These are phyloP conservation scores for Antarctomyces pellizariae DNA, from an alignment of 495 filamentous ascomycete genomes.

Conservation along the genomic window DNA sequence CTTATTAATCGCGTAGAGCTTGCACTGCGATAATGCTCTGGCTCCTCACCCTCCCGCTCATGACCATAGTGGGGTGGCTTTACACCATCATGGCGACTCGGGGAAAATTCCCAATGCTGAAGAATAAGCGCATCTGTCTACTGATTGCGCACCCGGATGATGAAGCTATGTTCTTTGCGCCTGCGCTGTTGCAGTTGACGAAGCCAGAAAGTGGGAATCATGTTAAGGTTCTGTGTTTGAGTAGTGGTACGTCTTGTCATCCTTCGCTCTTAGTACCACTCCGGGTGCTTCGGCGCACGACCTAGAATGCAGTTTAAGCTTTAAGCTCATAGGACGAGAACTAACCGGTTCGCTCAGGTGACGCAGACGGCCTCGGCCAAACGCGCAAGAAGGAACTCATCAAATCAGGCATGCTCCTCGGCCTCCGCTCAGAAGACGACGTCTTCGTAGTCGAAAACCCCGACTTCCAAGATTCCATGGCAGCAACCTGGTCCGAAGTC, in stretches of 20 bases:
- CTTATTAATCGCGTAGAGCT: no score
- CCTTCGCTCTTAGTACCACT: no score
- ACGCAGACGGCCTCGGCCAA: conserved; percentile 71
- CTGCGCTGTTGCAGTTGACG: conserved; percentile 60
- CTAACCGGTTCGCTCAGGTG: conserved; percentile 21
- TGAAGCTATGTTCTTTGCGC: conserved; percentile 98
- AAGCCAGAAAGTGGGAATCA: conserved; percentile 54
- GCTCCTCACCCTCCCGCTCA: conserved; percentile 27
- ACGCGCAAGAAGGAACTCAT: conserved; percentile 63
- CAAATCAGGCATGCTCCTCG: conserved; percentile 50
- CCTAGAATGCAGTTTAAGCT: no score
- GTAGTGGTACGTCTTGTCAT: conserved; percentile 46
- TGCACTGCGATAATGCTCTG: no score
- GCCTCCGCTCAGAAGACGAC: conserved; percentile 46
- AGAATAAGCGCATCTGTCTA: conserved; percentile 62
- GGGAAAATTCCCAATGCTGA: conserved; percentile 39
- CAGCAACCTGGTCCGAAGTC: conserved; percentile 39
- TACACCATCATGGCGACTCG: conserved; percentile 31
- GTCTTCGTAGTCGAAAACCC: conserved; percentile 63
- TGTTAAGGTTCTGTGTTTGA: conserved; percentile 81
- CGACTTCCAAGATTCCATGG: conserved; percentile 76
- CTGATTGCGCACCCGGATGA: conserved; percentile 96
- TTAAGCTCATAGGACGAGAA: not conserved
- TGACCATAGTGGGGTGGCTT: conserved; percentile 29
- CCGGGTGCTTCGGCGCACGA: no score